Conservation (phyloP, 345 rosid species). For the rapeseed (Brassica napus) region Da-Ae NC_063452.1:58209501-58210000, state of each 20-base stretch:
- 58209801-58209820: not conserved
- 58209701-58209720: not conserved
- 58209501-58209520: not conserved
- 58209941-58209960: not conserved
- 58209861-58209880: not conserved
- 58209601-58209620: not conserved
- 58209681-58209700: constrained; percentile 1
- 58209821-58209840: not conserved
- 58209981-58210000: not conserved
- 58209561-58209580: not conserved
- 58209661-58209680: not conserved
- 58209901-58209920: not conserved
- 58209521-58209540: not conserved
- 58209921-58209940: not conserved
- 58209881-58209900: not conserved
- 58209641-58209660: constrained; percentile 1
- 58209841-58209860: not conserved
- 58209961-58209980: not conserved
- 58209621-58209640: not conserved
- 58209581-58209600: not conserved
- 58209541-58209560: not conserved
- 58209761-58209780: not conserved
- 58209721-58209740: not conserved
- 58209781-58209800: not conserved
- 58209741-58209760: not conserved